Evolutionary conservation across 768 basidiomycete species (phyloP), one percentile per base, ranked within the genome.

Genomic region (Suillus luteus): DNA sequence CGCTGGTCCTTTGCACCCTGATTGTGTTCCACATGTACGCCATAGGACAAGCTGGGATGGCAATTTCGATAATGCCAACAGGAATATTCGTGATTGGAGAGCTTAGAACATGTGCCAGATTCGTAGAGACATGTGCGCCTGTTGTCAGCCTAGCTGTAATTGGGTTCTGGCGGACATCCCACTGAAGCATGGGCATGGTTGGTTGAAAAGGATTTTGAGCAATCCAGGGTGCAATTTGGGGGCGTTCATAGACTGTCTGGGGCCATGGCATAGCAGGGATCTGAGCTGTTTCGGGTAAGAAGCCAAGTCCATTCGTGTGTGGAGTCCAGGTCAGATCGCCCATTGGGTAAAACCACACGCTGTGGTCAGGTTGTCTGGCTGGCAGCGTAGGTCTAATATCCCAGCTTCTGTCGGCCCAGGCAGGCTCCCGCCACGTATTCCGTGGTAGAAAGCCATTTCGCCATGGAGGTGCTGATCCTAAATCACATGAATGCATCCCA

Each of bases 141-240:
- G 76, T 78, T 52, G 78, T 61, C 14, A 75, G 71, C 66, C 68
- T 72, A 1, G 76, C 73, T 1, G 67, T 73, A 2, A 68, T 61
- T 9, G 79, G 79, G 37, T 73, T 70, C n/a, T 70, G 71, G 17
- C 73, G 69, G 49, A 80, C 61, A 61, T 80, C 78, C 79, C 79
- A 80, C 37, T 68, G 49, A 33, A 81, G 64, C 59, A 70, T 49
- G 9, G 79, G 76, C 6, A 76, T 60, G 31, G 65, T 27, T 22
- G 70, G 58, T 10, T 74, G 73, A 48, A 67, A 64, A 6, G 76
- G 76, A 52, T 79, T 80, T 15, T 73, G 73, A 37, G 73, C 71
- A 12, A 80, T 54, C 58, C 67, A 61, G 1, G 71, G 75, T 1
- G 69, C 68, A 40, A 78, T 69, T 40, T 57, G 55, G 44, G 76